phyloP scores from a whole-genome alignment of 192 early-diverging fungal genomes.

The Fimicolochytrium jonesii region DNA sequence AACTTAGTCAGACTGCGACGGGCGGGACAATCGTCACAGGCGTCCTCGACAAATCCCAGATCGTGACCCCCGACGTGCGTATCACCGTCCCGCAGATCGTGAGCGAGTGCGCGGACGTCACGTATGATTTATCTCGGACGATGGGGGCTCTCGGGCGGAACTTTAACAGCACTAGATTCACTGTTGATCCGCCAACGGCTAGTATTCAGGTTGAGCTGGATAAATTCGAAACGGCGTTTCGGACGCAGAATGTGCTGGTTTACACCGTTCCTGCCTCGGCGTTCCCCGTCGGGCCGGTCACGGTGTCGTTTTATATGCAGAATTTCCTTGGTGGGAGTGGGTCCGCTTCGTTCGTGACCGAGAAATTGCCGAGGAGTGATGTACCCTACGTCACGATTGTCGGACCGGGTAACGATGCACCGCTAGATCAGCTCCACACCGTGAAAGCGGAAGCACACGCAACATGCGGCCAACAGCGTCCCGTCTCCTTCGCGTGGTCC shows the following conservation, averaged over 20 bases:
- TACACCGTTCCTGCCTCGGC: background rate
- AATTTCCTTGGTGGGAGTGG: constrained; percentile 18
- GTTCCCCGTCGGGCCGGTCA: constrained; percentile 4
- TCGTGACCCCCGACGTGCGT: background rate
- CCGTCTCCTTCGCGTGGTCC: constrained; percentile 1
- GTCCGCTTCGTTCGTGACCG: constrained; percentile 1
- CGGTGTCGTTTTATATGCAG: constrained; percentile 1
- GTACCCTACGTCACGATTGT: constrained; percentile 12
- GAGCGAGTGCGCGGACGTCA: constrained; percentile 8
- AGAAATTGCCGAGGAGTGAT: background rate
- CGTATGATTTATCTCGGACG: constrained; percentile 11
- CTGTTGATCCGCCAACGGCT: background rate
- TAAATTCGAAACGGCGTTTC: background rate
- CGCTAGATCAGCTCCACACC: constrained; percentile 6
- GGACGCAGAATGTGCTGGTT: background rate
- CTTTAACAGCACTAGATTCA: background rate
- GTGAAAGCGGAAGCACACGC: constrained; percentile 4
- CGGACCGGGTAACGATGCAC: constrained; percentile 7
- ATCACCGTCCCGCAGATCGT: constrained; percentile 10
- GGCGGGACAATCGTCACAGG: background rate
- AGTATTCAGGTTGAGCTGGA: constrained; percentile 2
- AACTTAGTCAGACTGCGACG: constrained; percentile 1
- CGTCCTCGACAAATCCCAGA: background rate
- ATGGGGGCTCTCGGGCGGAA: constrained; percentile 13
- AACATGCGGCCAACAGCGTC: constrained; percentile 2